phyloP scores from a whole-genome alignment of 441 rosid species.

The Adansonia madagascariensis region DNA sequence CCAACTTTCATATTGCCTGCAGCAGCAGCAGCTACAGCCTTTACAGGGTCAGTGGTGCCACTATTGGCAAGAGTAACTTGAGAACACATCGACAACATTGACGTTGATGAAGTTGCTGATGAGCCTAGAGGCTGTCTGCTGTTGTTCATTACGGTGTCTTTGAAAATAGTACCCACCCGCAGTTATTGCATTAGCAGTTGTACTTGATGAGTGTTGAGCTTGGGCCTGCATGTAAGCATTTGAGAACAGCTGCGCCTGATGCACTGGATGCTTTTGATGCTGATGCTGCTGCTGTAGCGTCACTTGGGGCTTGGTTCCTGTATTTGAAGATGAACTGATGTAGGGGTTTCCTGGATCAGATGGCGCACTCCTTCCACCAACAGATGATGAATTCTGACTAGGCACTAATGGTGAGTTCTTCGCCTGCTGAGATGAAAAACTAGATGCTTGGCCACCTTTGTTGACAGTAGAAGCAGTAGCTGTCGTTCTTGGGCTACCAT shows the following conservation, averaged over 20 bases:
- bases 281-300: conserved; percentile 45
- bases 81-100: conserved; percentile 55
- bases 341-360: conserved; percentile 76
- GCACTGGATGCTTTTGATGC: conserved; percentile 65
- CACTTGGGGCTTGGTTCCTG: conserved; percentile 60
- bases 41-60: conserved; percentile 69
- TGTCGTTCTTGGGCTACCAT: conserved; percentile 89
- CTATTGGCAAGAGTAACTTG: conserved; percentile 47
- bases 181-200: conserved; percentile 31
- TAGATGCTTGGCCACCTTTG: conserved; percentile 72
- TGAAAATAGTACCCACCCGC: conserved; percentile 61
- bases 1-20: conserved; percentile 72
- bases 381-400: conserved; percentile 57
- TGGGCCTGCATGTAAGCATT: conserved; percentile 64
- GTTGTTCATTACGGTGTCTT: conserved; percentile 68
- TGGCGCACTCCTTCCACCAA: conserved; percentile 61
- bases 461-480: conserved; percentile 59
- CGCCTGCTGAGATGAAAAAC: conserved; percentile 63
- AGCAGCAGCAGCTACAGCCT: conserved; percentile 57
- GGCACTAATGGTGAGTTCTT: conserved; percentile 63
- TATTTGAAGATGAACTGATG: conserved; percentile 45
- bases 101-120: conserved; percentile 35
- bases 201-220: conserved; percentile 50
- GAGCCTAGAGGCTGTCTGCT: conserved; percentile 50
- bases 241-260: conserved; percentile 60